phyloP scores from a whole-genome alignment of 495 filamentous ascomycete genomes.

The Podospora comata region DNA sequence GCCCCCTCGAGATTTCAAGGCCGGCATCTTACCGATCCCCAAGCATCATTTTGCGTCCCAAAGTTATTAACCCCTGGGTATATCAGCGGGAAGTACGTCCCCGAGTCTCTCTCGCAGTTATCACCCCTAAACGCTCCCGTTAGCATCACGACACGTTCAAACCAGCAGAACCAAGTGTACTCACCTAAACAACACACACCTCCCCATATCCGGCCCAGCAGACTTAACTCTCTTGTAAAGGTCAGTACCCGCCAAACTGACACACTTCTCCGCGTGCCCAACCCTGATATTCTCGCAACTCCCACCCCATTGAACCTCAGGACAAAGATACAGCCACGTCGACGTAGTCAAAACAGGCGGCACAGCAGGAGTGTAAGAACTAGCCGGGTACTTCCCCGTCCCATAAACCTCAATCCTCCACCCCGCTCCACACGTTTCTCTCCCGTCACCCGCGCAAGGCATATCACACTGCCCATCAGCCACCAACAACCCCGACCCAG shows the following conservation, averaged over 20 bases:
- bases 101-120: background rate
- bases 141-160: background rate
- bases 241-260: background rate
- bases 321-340: background rate
- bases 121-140: background rate
- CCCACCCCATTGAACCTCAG: background rate
- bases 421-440: conserved; percentile 11
- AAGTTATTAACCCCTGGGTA: background rate
- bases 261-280: background rate
- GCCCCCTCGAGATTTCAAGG: background rate
- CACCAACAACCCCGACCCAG: background rate
- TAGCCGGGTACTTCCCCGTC: background rate
- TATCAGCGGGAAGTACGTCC: background rate
- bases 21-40: background rate
- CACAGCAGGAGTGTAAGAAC: background rate
- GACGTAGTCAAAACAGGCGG: background rate
- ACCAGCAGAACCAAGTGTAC: background rate
- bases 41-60: background rate
- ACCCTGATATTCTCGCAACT: background rate
- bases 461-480: conserved; percentile 11
- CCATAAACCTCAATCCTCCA: conserved; percentile 1
- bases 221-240: background rate
- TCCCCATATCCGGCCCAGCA: background rate
- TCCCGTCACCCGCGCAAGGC: conserved; percentile 11
- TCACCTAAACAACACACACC: background rate